phyloP scores from a whole-genome alignment of 805 yeast species.

The Komagataella kurtzmanii region DNA sequence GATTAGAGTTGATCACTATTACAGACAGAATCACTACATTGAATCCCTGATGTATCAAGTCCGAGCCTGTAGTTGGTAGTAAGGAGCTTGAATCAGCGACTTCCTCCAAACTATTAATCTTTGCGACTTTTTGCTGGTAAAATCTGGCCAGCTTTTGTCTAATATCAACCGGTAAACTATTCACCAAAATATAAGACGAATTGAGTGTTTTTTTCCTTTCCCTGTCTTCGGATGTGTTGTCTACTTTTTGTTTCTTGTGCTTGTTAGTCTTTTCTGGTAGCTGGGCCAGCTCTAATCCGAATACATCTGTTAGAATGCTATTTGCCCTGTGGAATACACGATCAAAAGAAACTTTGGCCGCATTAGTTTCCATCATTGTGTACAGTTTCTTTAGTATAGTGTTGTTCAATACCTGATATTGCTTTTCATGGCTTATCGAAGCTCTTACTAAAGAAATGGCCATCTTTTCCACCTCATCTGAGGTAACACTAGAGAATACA shows the following conservation, averaged over 20 bases:
- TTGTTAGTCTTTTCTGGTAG: neutral
- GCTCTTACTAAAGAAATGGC: constrained; percentile 8
- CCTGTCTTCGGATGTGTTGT: neutral
- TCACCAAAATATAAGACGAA: constrained; percentile 13
- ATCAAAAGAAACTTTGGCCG: neutral
- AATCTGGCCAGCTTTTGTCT: constrained; percentile 11
- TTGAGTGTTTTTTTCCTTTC: constrained; percentile 4
- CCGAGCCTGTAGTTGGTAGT: constrained; percentile 13
- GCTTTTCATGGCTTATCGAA: constrained; percentile 14
- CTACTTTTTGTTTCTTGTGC: constrained; percentile 1
- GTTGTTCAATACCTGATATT: constrained; percentile 13
- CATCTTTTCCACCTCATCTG: constrained; percentile 5
- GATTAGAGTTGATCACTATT: constrained; percentile 14
- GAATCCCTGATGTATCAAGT: constrained; percentile 12
- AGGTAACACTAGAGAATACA: neutral
- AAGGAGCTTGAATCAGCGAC: neutral
- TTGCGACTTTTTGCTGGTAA: constrained; percentile 2
- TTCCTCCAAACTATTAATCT: neutral
- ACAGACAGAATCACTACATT: constrained; percentile 12
- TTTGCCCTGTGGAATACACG: constrained; percentile 8
- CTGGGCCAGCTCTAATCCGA: constrained; percentile 12
- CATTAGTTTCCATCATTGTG: constrained; percentile 6
- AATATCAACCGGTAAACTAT: constrained; percentile 8
- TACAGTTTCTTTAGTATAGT: constrained; percentile 12
- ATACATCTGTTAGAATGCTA: constrained; percentile 5